Evolutionary conservation across 1,284 basidiomycete species (phyloP).

Genomic region (Puccinia polysora): DNA sequence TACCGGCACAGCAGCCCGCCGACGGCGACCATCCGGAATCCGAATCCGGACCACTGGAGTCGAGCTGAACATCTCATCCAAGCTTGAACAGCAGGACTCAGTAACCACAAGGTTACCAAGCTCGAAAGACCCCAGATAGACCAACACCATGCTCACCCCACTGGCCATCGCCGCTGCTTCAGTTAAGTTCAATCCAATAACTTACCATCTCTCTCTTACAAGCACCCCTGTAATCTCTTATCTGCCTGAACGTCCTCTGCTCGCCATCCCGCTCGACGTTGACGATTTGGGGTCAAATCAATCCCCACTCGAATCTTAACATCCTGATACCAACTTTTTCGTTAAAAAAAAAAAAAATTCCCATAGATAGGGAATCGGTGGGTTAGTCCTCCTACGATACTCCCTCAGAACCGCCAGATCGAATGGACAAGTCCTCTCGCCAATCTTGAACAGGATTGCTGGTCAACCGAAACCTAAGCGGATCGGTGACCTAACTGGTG

Average conservation of each 20-base stretch:
- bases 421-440: slow-evolving; percentile 37
- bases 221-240: neutral
- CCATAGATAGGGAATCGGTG: slow-evolving; percentile 31
- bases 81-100: neutral
- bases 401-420: slow-evolving; percentile 36
- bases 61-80: too few relatives aligned
- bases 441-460: slow-evolving; percentile 36
- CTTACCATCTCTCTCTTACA: too few relatives aligned
- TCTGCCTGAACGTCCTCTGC: too few relatives aligned
- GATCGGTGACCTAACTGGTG: slow-evolving; percentile 23
- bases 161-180: slow-evolving; percentile 40
- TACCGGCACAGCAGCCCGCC: too few relatives aligned
- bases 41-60: too few relatives aligned
- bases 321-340: neutral
- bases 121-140: neutral
- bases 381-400: slow-evolving; percentile 34
- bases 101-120: neutral
- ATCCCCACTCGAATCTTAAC: too few relatives aligned
- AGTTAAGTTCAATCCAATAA: slow-evolving; percentile 15
- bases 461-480: slow-evolving; percentile 25
- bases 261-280: neutral
- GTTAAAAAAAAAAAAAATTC: neutral
- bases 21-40: too few relatives aligned
- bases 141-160: slow-evolving; percentile 36
- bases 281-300: neutral